These are phyloP conservation scores for Suhomyces kunorum DNA, from an alignment of 1,139 yeast species.

Conservation along the genomic window DNA sequence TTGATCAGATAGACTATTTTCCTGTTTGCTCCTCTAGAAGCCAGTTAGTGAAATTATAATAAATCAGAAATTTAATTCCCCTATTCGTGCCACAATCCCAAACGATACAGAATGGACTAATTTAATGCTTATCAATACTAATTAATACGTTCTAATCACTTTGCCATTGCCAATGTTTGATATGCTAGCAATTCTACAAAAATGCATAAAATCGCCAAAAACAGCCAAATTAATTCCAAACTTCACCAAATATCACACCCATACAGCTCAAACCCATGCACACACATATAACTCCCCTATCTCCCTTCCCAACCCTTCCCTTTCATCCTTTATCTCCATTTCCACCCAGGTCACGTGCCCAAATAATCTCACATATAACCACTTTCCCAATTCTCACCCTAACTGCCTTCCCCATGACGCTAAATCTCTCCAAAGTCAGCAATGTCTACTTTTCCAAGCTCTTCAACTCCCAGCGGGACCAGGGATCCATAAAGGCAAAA, in stretches of 20 bases:
- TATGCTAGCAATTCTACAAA: no score
- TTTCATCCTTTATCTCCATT: no score
- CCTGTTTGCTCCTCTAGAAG: no score
- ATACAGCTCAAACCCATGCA: no score
- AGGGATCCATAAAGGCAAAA: conserved; percentile 51
- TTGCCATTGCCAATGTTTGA: not conserved
- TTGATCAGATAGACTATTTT: no score
- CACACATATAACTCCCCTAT: not conserved
- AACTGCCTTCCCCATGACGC: conserved; percentile 23
- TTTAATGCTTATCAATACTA: no score
- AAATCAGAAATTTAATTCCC: no score
- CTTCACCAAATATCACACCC: not conserved
- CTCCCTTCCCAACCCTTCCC: not conserved
- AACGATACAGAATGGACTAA: no score
- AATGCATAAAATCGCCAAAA: not conserved
- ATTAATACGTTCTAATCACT: no score
- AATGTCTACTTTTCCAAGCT: conserved; percentile 41
- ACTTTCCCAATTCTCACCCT: not conserved
- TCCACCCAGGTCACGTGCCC: conserved; percentile 8
- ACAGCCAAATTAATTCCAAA: not conserved
- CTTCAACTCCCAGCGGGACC: conserved; percentile 25
- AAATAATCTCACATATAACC: conserved; percentile 1
- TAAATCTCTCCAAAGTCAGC: conserved; percentile 39
- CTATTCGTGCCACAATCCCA: no score
- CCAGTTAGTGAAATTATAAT: no score